Evolutionary conservation across 2,329 filamentous ascomycete genomes (phyloP), one percentile per base, ranked within the genome.

Genomic region (Exophiala sideris): DNA sequence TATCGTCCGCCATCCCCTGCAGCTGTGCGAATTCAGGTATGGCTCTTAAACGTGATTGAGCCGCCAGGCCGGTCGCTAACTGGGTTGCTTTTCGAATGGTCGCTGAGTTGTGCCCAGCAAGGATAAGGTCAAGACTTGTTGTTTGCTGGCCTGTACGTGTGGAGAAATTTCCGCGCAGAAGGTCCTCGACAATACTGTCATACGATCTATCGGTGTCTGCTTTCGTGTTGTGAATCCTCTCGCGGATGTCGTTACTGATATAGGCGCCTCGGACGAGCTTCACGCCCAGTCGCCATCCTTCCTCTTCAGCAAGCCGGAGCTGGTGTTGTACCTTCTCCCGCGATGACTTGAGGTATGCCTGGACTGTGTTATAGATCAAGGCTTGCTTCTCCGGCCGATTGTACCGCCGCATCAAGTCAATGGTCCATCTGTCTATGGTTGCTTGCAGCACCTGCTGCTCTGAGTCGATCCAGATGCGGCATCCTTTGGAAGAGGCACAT

Each of bases 1-100:
- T 84, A 68, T 96, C 91, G 64, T 97, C 92, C 1, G 92, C 92
- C 92, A 97, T 97, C 38, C 92, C 91, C 75, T 92, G 88, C 1
- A 96, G 81, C 73, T 96, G 91, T 2, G 88, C 88, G 69, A 89
- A 91, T 34, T 74, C 72, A 2, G 83, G 71, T 11, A 78, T 73
- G 44, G 74, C 69, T 36, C 70, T 66, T 45, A 57, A 66, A 60
- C 73, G 68, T 35, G 78, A 77, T 3, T 68, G 61, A n/a, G 69
- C 68, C 16, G 78, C 75, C 47, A 83, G 76, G 11, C 71, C 61
- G 48, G 67, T 64, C 32, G 72, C 72, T 32, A 76, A 63, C 21
- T 68, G 67, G 56, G 79, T 77, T 12, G 81, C 81, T 56, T 75
- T 75, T 40, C 70, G 67, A 41, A 83, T 76, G 3, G 79, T 80